phyloP scores from a whole-genome alignment of 2,329 filamentous ascomycete genomes.

The Colletotrichum endophyticum region DNA sequence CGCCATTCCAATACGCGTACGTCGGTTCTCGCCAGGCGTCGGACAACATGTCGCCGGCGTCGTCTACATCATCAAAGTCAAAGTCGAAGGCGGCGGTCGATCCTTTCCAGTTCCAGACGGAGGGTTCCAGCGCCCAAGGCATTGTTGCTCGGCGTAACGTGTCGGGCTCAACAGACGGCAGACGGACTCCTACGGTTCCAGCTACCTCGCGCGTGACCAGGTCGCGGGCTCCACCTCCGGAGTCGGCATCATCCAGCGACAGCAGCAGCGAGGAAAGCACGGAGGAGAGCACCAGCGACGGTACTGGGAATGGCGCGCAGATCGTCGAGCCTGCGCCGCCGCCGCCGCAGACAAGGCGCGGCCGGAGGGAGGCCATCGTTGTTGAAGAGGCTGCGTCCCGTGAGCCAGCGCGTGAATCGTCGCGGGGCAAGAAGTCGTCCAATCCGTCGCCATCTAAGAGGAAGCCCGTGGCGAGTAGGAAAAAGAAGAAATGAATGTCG shows the following conservation, averaged over 20 bases:
- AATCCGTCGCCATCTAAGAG: slow-evolving; percentile 42
- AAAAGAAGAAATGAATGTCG: slow-evolving; percentile 38
- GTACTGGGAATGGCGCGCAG: slow-evolving; percentile 38
- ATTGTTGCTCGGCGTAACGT: slow-evolving; percentile 39
- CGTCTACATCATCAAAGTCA: slow-evolving; percentile 32
- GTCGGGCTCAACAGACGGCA: slow-evolving; percentile 37
- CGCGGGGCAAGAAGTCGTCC: slow-evolving; percentile 44
- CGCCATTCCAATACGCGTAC: slow-evolving; percentile 52
- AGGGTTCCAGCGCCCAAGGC: slow-evolving; percentile 42
- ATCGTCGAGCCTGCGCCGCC: slow-evolving; percentile 29
- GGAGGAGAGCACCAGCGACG: slow-evolving; percentile 41
- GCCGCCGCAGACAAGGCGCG: slow-evolving; percentile 6
- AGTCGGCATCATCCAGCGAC: slow-evolving; percentile 29
- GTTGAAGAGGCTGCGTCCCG: slow-evolving; percentile 39
- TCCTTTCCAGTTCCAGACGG: slow-evolving; percentile 60
- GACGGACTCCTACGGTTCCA: slow-evolving; percentile 29
- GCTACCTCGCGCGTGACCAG: slow-evolving; percentile 36
- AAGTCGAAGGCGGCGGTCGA: slow-evolving; percentile 37
- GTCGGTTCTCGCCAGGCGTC: slow-evolving; percentile 47
- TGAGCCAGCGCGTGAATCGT: slow-evolving; percentile 28
- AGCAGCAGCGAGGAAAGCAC: slow-evolving; percentile 31
- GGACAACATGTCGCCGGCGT: slow-evolving; percentile 39
- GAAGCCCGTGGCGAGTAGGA: slow-evolving; percentile 35
- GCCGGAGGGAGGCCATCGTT: slow-evolving; percentile 39
- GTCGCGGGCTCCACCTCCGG: slow-evolving; percentile 32